Evolutionary conservation across 176 grass and related monocot species (phyloP).

Genomic region (Aegilops umbellulata): DNA sequence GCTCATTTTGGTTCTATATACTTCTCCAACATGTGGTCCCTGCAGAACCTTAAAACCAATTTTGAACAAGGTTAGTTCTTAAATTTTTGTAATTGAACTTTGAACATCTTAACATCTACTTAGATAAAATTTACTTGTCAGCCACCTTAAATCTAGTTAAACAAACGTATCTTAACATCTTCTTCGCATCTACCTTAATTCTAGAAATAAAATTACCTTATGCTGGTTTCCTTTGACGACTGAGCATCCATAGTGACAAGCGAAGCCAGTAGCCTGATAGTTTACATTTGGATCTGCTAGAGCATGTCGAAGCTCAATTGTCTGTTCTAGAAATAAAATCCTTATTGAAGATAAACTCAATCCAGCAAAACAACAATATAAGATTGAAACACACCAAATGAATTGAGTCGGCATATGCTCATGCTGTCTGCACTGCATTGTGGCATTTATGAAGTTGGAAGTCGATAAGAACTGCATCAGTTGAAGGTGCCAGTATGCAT

Average conservation of each 20-base stretch:
- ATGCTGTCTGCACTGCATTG: background rate
- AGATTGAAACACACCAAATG: background rate
- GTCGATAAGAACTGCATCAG: background rate
- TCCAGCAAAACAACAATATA: background rate
- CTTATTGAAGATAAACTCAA: background rate
- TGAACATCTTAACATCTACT: background rate
- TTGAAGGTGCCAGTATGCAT: background rate
- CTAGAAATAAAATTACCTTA: background rate
- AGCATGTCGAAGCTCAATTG: background rate
- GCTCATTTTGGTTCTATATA: slow-evolving; percentile 89
- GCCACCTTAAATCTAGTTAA: background rate
- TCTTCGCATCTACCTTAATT: background rate
- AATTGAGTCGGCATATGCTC: background rate
- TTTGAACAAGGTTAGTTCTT: slow-evolving; percentile 76
- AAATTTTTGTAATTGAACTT: slow-evolving; percentile 7
- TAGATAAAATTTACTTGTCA: background rate
- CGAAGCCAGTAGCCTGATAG: background rate
- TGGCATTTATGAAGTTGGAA: background rate
- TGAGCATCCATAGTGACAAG: background rate
- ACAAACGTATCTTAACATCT: background rate
- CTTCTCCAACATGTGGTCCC: slow-evolving; percentile 94
- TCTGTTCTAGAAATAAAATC: slow-evolving; percentile 12
- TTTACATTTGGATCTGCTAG: background rate
- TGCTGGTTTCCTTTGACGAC: background rate
- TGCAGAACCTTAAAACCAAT: slow-evolving; percentile 99